Conservation (phyloP, 2,329 filamentous ascomycete species). For the Cladosporium colombiae region DNA sequence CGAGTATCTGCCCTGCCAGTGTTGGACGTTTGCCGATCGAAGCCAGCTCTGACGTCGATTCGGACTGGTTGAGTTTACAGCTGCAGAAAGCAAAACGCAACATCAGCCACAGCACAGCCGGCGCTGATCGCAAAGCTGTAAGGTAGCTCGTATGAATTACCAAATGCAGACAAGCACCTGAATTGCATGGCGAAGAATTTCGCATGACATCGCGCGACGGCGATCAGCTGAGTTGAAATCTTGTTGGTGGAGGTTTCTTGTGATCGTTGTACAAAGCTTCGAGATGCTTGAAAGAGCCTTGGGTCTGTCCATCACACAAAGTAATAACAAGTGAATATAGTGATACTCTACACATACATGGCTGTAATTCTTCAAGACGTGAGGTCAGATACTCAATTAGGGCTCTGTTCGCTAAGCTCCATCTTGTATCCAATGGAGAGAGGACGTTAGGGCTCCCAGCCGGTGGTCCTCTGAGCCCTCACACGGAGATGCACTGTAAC, state of each 20-base stretch:
- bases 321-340: background rate
- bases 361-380: background rate
- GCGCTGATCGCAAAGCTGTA: background rate
- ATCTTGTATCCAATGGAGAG: background rate
- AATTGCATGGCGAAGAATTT: background rate
- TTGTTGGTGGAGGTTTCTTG: background rate
- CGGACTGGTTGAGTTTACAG: background rate
- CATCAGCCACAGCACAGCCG: background rate
- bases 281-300: background rate
- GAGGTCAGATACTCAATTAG: background rate
- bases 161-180: background rate
- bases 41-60: background rate
- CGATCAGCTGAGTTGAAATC: background rate
- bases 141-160: background rate
- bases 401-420: conserved; percentile 4
- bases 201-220: background rate
- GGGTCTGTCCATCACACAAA: background rate
- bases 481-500: background rate
- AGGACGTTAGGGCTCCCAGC: conserved; percentile 1
- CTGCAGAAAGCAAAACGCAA: background rate
- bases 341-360: background rate
- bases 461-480: background rate
- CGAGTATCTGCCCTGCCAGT: background rate
- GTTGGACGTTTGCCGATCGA: background rate
- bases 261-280: background rate